Evolutionary conservation across 768 basidiomycete species (phyloP).

Genomic region (Hygrophorus russula): DNA sequence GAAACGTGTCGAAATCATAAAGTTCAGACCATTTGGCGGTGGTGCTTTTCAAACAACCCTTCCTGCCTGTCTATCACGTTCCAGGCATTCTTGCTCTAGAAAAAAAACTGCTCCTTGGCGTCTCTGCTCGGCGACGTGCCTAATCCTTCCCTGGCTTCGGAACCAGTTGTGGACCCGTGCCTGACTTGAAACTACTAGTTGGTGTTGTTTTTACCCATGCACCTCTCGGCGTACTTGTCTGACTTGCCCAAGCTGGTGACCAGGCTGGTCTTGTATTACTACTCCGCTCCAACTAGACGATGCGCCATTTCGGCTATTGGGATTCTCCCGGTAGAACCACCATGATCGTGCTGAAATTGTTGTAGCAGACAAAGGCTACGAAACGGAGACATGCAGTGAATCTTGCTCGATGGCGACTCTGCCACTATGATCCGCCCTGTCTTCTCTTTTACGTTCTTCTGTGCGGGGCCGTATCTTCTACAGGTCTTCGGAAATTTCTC

Average conservation of each 20-base stretch:
- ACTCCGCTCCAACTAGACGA: not conserved
- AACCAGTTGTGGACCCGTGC: slow-evolving; percentile 18
- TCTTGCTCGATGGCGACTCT: no score
- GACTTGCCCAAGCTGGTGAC: not conserved
- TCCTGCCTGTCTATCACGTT: slow-evolving; percentile 46
- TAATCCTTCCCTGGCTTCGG: slow-evolving; percentile 49
- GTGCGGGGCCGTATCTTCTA: slow-evolving; percentile 28
- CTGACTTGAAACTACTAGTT: not conserved
- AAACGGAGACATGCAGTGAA: no score
- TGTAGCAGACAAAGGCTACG: slow-evolving; percentile 8
- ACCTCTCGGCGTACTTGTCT: not conserved
- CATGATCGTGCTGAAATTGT: not conserved
- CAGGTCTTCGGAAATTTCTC: slow-evolving; percentile 30
- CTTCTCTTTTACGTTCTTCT: slow-evolving; percentile 35
- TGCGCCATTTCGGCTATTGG: slow-evolving; percentile 21
- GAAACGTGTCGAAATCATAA: slow-evolving; percentile 28
- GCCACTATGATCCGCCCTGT: slow-evolving; percentile 12
- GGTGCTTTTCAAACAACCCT: slow-evolving; percentile 48
- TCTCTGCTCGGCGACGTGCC: slow-evolving; percentile 50
- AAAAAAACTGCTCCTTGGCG: slow-evolving; percentile 63
- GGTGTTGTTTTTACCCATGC: not conserved
- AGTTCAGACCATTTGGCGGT: slow-evolving; percentile 49
- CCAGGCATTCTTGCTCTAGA: slow-evolving; percentile 54
- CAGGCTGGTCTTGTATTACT: not conserved
- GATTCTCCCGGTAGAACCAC: slow-evolving; percentile 18